Percentiles rank a stretch among this genome's conserved stretches.
Conservation (phyloP, 768 basidiomycete species). For the Hirschioporus abietinus region DNA sequence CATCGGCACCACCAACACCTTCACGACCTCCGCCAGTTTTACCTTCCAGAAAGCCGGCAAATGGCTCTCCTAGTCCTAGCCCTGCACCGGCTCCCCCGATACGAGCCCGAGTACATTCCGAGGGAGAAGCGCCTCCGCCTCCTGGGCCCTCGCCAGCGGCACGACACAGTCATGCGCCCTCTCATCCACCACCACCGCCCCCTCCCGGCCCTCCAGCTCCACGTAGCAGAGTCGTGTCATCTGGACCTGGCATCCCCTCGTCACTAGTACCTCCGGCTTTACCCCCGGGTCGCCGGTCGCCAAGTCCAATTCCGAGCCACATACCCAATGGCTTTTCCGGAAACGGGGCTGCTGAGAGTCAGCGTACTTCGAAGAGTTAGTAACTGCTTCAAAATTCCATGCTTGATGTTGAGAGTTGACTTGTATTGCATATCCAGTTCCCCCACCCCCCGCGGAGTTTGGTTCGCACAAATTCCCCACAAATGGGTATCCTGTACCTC, state of each 20-base stretch:
- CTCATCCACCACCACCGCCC: conserved; percentile 18
- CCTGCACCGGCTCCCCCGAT: conserved; percentile 26
- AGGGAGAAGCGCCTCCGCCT: conserved; percentile 30
- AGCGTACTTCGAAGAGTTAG: neutral
- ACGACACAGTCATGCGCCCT: conserved; percentile 17
- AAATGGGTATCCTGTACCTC: conserved; percentile 74
- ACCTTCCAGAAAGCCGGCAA: conserved; percentile 1
- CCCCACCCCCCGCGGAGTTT: conserved; percentile 54
- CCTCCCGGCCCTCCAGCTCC: conserved; percentile 18
- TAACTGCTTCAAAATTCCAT: neutral
- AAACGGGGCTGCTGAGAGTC: neutral
- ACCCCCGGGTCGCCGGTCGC: neutral
- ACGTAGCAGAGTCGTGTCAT: conserved; percentile 15
- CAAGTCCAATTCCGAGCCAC: neutral
- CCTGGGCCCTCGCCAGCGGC: conserved; percentile 22
- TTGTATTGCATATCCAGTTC: conserved; percentile 30
- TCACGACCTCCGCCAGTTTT: neutral
- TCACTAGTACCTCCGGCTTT: conserved; percentile 2
- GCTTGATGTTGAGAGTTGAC: conserved; percentile 7
- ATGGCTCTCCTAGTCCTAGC: conserved; percentile 13
- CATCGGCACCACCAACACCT: conserved; percentile 8
- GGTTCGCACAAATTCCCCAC: conserved; percentile 72
- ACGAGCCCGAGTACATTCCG: conserved; percentile 41
- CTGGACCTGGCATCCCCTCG: conserved; percentile 7
- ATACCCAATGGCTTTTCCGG: neutral